Conservation (phyloP, 805 yeast species). For the Monosporozyma yasuniensis region DNA sequence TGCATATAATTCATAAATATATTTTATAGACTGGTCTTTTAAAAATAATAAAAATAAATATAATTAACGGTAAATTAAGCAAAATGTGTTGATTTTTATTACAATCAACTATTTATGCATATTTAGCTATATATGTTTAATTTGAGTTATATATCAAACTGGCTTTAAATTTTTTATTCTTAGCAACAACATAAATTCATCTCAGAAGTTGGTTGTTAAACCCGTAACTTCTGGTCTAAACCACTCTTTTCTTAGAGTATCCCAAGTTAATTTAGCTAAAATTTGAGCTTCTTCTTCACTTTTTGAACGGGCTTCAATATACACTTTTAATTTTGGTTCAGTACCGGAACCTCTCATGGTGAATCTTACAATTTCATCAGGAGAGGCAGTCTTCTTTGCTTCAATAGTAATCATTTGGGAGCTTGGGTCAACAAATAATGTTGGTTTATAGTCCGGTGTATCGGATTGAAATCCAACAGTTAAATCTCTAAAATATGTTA, state of each 20-base stretch:
- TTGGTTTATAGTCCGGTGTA: conserved; percentile 49
- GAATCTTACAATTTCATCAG: conserved; percentile 42
- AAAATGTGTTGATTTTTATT: too few relatives aligned
- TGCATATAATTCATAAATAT: neutral
- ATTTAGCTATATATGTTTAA: too few relatives aligned
- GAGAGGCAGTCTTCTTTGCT: conserved; percentile 24
- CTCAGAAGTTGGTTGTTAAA: conserved; percentile 18
- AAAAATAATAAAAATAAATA: neutral
- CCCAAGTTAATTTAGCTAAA: conserved; percentile 64
- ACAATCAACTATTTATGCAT: too few relatives aligned
- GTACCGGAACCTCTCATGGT: conserved; percentile 95
- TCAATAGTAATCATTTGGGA: conserved; percentile 83
- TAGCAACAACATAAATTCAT: neutral
- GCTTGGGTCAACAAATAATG: conserved; percentile 56
- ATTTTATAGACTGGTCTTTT: neutral
- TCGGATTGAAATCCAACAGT: conserved; percentile 74
- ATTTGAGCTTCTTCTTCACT: conserved; percentile 39
- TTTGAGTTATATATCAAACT: too few relatives aligned
- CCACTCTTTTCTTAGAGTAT: conserved; percentile 49
- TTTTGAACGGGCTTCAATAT: conserved; percentile 64
- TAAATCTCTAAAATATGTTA: conserved; percentile 70
- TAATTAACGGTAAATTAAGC: neutral
- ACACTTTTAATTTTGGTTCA: conserved; percentile 88
- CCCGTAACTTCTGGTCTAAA: conserved; percentile 52
- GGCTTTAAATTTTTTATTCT: too few relatives aligned